A percentile compares a stretch with the other conserved stretches of the same genome.
Conservation (phyloP, 371 early-diverging fungal genomes). For the Thermomucor indicae-seudaticae region DNA sequence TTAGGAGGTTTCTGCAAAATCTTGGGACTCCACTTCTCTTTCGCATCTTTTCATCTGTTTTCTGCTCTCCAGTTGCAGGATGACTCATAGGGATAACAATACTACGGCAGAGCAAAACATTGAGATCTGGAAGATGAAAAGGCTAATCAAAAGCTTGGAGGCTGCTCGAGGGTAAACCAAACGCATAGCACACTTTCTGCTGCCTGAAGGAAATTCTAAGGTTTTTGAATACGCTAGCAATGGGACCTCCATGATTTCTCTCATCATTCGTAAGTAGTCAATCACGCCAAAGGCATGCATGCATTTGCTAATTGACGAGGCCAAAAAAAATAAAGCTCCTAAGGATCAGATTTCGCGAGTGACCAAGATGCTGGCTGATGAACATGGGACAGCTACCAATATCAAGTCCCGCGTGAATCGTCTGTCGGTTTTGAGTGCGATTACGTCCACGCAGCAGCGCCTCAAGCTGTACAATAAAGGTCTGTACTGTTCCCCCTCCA, state of each 20-base stretch:
- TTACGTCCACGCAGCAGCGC: slow-evolving; percentile 98
- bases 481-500: slow-evolving; percentile 21
- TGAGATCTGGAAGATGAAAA: slow-evolving; percentile 97
- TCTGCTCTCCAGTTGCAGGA: too few species aligned
- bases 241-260: slow-evolving; percentile 99
- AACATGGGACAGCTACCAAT: slow-evolving; percentile 99
- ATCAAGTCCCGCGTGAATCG: slow-evolving; percentile 99
- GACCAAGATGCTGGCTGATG: slow-evolving; percentile 97
- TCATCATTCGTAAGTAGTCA: slow-evolving; percentile 79
- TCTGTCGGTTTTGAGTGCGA: slow-evolving; percentile 96
- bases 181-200: neutral
- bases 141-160: slow-evolving; percentile 94
- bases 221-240: slow-evolving; percentile 60
- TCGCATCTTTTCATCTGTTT: too few species aligned
- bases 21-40: too few species aligned
- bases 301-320: neutral
- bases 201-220: neutral
- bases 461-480: slow-evolving; percentile 93
- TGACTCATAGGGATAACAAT: too few species aligned
- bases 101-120: slow-evolving; percentile 61
- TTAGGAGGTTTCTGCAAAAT: too few species aligned
- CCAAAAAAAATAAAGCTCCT: slow-evolving; percentile 52
- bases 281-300: neutral
- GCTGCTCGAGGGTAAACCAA: slow-evolving; percentile 87
- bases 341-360: slow-evolving; percentile 94